Conservation (phyloP, 2,329 filamentous ascomycete genomes). For the Verticillium isaacii region DNA sequence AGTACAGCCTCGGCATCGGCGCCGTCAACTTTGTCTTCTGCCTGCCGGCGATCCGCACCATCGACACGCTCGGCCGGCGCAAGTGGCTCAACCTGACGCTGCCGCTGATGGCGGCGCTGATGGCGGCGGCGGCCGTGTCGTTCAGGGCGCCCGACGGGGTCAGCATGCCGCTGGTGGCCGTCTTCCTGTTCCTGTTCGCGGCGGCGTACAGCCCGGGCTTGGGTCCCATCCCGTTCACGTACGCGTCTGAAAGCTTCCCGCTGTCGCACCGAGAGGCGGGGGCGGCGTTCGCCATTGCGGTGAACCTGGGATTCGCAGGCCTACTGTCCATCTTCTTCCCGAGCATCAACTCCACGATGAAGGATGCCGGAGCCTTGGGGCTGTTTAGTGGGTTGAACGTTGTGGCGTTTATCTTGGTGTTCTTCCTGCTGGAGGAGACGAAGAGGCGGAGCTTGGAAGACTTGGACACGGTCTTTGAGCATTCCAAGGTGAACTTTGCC, state of each 20-base stretch:
- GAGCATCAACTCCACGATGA: conserved; percentile 18
- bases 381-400: conserved; percentile 43
- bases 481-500: conserved; percentile 31
- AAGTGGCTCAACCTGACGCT: conserved; percentile 37
- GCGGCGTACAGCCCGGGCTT: conserved; percentile 34
- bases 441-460: conserved; percentile 34
- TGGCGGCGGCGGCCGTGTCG: conserved; percentile 31
- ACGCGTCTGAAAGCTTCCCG: conserved; percentile 46
- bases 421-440: conserved; percentile 38
- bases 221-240: conserved; percentile 44
- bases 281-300: conserved; percentile 40
- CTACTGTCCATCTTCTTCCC: conserved; percentile 38
- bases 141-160: conserved; percentile 11
- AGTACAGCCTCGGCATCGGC: conserved; percentile 28
- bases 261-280: conserved; percentile 45
- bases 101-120: conserved; percentile 36
- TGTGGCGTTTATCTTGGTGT: conserved; percentile 38
- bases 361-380: conserved; percentile 31
- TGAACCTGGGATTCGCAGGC: conserved; percentile 42
- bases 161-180: conserved; percentile 24
- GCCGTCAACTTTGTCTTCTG: conserved; percentile 37
- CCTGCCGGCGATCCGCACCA: conserved; percentile 33
- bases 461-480: conserved; percentile 32
- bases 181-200: conserved; percentile 35
- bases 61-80: conserved; percentile 34